Evolutionary conservation across 345 rosid genomes (phyloP).

Genomic region (Eucalyptus dawsonii): DNA sequence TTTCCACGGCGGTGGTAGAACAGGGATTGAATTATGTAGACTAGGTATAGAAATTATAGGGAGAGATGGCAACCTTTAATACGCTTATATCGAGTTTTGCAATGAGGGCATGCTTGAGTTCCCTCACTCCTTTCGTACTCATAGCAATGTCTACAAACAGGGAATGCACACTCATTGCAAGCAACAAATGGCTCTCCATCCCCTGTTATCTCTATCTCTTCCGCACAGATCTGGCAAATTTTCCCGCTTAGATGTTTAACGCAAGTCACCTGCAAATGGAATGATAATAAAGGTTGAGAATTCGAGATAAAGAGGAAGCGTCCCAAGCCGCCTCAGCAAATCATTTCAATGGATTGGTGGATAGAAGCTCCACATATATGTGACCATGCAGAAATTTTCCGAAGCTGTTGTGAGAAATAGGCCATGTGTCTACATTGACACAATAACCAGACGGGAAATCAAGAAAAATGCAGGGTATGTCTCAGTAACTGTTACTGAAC

Average conservation of each 20-base stretch:
- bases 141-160: slow-evolving; percentile 83
- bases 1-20: neutral
- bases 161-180: slow-evolving; percentile 97
- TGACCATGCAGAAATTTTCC: neutral
- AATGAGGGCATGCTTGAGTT: slow-evolving; percentile 87
- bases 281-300: neutral
- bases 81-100: slow-evolving; percentile 84
- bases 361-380: neutral
- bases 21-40: neutral
- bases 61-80: slow-evolving; percentile 35
- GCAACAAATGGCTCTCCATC: slow-evolving; percentile 90
- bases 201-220: slow-evolving; percentile 54
- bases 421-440: neutral
- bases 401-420: neutral
- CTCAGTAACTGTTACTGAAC: neutral
- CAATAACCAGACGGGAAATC: neutral
- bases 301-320: neutral
- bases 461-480: neutral
- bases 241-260: slow-evolving; percentile 63
- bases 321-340: neutral
- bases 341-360: neutral
- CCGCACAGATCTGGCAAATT: slow-evolving; percentile 89
- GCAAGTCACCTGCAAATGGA: slow-evolving; percentile 41
- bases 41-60: neutral
- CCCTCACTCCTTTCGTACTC: slow-evolving; percentile 94